Evolutionary conservation across 106 monocot species (phyloP).

Genomic region (Acorus gramineus): DNA sequence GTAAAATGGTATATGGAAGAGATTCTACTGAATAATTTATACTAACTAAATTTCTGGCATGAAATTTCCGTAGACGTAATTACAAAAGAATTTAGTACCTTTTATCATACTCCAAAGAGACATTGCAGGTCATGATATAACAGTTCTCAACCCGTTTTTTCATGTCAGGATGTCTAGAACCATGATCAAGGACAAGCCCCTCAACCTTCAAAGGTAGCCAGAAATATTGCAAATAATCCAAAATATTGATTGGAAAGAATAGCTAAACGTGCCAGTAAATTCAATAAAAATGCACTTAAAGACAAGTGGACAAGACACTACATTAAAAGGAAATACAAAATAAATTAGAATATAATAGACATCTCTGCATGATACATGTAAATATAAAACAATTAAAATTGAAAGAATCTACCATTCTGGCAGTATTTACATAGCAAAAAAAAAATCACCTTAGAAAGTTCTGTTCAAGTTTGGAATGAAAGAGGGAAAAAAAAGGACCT

Average conservation of each 20-base stretch:
- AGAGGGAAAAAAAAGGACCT: too few relatives aligned
- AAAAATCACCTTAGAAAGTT: too few relatives aligned
- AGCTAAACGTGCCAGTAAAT: not conserved
- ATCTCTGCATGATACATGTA: too few relatives aligned
- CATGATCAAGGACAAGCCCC: conserved; percentile 98
- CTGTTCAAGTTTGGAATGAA: too few relatives aligned
- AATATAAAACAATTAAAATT: too few relatives aligned
- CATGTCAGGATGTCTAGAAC: conserved; percentile 97
- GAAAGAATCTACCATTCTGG: too few relatives aligned
- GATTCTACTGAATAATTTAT: too few relatives aligned
- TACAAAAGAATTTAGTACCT: conserved; percentile 32
- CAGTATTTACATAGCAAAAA: too few relatives aligned
- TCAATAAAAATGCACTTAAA: not conserved
- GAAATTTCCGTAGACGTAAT: not conserved
- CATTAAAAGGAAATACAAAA: not conserved
- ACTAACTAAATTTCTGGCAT: too few relatives aligned
- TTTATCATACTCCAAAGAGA: conserved; percentile 95
- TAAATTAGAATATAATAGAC: too few relatives aligned
- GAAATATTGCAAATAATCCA: not conserved
- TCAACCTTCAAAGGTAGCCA: conserved; percentile 50
- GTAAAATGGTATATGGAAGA: too few relatives aligned
- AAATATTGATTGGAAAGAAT: not conserved
- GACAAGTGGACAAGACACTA: not conserved
- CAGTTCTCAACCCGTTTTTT: conserved; percentile 88
- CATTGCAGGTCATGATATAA: conserved; percentile 94